Percentiles rank a stretch among this genome's conserved stretches.
Conservation (phyloP, 1,284 basidiomycete genomes). For the Leccinum subrobustum region DNA sequence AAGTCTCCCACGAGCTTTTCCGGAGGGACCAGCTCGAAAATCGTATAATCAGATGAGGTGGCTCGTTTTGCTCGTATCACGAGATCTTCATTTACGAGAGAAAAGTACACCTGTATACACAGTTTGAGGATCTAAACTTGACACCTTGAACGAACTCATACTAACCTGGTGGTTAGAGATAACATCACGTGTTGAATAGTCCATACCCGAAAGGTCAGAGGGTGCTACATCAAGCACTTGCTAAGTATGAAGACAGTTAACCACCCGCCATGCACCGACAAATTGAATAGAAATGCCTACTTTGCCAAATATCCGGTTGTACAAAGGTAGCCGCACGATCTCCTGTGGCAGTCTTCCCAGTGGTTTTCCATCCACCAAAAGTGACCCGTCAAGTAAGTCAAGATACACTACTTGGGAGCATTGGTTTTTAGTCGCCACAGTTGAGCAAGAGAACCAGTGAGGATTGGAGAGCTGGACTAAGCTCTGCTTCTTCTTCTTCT, state of each 20-base stretch:
- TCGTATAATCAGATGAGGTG: not conserved
- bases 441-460: slow-evolving; percentile 38
- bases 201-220: slow-evolving; percentile 34
- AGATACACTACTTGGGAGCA: slow-evolving; percentile 34
- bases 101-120: slow-evolving; percentile 23
- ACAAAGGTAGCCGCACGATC: slow-evolving; percentile 36
- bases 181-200: slow-evolving; percentile 31
- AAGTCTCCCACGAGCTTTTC: slow-evolving; percentile 36
- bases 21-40: slow-evolving; percentile 40
- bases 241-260: slow-evolving; percentile 19
- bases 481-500: too few relatives aligned
- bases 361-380: slow-evolving; percentile 43
- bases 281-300: slow-evolving; percentile 15
- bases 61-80: slow-evolving; percentile 32
- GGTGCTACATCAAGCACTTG: slow-evolving; percentile 38
- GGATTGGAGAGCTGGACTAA: slow-evolving; percentile 25
- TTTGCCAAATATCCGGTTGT: slow-evolving; percentile 32
- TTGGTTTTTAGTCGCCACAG: slow-evolving; percentile 8
- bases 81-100: slow-evolving; percentile 23
- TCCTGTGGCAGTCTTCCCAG: slow-evolving; percentile 37
- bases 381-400: slow-evolving; percentile 41
- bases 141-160: not conserved
- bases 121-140: not conserved
- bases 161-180: slow-evolving; percentile 27
- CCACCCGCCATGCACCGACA: not conserved